Conservation (phyloP, 805 yeast species). For the Dipodascopsis uninucleata region DNA sequence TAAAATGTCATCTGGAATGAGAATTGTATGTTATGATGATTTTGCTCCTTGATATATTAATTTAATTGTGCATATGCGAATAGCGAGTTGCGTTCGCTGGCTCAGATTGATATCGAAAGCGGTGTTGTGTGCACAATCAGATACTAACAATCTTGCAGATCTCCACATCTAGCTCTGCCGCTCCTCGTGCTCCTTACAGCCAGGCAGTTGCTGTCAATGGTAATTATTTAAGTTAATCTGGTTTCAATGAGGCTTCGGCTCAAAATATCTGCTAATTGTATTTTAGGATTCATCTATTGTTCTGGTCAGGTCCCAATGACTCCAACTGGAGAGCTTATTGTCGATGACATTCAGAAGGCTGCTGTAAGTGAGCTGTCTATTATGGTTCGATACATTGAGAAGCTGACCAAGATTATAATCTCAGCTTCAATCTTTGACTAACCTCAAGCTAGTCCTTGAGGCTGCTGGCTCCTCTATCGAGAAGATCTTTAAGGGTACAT, state of each 20-base stretch:
- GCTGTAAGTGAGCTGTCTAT: slow-evolving; percentile 15
- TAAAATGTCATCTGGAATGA: slow-evolving; percentile 6
- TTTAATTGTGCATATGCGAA: not conserved
- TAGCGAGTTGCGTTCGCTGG: too few relatives aligned
- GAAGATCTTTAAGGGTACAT: slow-evolving; percentile 62
- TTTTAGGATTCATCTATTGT: slow-evolving; percentile 74
- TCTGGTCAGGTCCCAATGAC: slow-evolving; percentile 95
- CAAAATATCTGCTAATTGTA: not conserved
- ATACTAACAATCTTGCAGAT: slow-evolving; percentile 37
- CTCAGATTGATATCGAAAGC: not conserved
- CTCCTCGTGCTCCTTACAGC: slow-evolving; percentile 94
- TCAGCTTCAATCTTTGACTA: slow-evolving; percentile 42
- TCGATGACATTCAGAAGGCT: slow-evolving; percentile 61
- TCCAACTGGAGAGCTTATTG: slow-evolving; percentile 65
- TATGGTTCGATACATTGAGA: not conserved
- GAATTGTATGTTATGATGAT: slow-evolving; percentile 3
- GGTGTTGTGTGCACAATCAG: not conserved
- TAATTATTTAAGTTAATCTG: slow-evolving; percentile 19
- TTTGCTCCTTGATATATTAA: not conserved
- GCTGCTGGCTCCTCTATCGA: slow-evolving; percentile 83
- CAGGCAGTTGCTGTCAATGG: slow-evolving; percentile 90
- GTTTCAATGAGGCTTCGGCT: not conserved
- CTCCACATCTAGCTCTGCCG: slow-evolving; percentile 77
- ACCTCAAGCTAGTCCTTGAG: slow-evolving; percentile 59
- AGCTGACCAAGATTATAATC: not conserved